Base-by-base conservation (phyloP, 2,329 filamentous ascomycete species). In the Pseudocercospora macadamiae region DNA sequence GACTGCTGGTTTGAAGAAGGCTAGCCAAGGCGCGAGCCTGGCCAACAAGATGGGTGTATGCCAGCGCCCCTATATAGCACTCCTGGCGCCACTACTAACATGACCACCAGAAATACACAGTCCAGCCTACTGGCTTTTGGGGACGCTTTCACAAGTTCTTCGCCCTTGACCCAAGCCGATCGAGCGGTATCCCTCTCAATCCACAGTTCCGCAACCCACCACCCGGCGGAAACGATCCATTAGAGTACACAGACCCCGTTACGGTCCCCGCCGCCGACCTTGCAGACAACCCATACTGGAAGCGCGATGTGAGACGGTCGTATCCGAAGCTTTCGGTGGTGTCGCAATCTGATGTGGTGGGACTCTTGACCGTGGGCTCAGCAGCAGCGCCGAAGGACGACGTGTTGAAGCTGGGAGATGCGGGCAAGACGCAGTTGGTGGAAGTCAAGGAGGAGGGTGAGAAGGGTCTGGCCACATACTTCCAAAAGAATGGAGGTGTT, bases 281-380 rank as follows among this genome's bases (percentile, higher is more conserved):
- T 69, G 91, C 91, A 70, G 90, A 93, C 76, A 96, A 96, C 79
- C 86, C 91, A 34, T 96, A 97, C 81, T 99, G 92, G 91, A 96
- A 96, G 83, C 92, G 95, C 71, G 95, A 99, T 73, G 76, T 81
- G 62, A 89, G 95, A 69, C 86, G 95, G 70, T 83, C 83, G 70
- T 97, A 97, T 79, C 90, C 95, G 28, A 84, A 83, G 68, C 82
- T 89, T 57, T 93, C 89, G 71, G 87, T 90, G 45, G 84, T 99
- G 62, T 88, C 81, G 60, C 95, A 97, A 81, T 85, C 85, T 47
- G 90, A 97, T 75, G 87, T 91, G 52, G 95, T 95, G 21, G 89
- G 89, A 39, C 84, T 99, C 68, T 82, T 99, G 73, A 87, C 83
- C 25, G 86, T 97, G 44, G 95, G 95, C 66, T 96, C 89, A 77